Conservation (phyloP, 306 rosid species). For the Luffa aegyptiaca region DNA sequence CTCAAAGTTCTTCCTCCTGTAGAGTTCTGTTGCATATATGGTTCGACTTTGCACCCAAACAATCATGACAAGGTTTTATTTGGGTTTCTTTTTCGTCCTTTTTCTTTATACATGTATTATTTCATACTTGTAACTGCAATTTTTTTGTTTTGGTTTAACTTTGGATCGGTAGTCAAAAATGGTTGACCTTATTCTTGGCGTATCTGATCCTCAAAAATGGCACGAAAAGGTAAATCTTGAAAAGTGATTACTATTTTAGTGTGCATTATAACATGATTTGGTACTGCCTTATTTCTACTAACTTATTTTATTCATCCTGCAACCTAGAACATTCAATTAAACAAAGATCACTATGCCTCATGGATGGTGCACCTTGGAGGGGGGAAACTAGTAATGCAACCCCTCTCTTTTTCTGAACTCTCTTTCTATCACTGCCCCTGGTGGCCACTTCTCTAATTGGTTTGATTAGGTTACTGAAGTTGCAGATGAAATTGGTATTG, state of each 20-base stretch:
- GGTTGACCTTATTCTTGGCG: slow-evolving; percentile 43
- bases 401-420: not conserved
- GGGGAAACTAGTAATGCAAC: slow-evolving; percentile 60
- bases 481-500: slow-evolving; percentile 77
- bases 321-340: slow-evolving; percentile 63
- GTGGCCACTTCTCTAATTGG: slow-evolving; percentile 2
- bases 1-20: slow-evolving; percentile 38
- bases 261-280: slow-evolving; percentile 9
- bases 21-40: slow-evolving; percentile 44
- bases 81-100: not conserved
- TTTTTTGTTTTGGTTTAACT: not conserved
- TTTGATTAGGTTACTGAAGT: slow-evolving; percentile 50
- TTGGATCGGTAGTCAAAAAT: slow-evolving; percentile 25
- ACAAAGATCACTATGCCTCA: slow-evolving; percentile 80
- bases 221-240: slow-evolving; percentile 59
- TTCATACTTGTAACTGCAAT: not conserved
- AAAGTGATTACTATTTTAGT: not conserved
- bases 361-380: slow-evolving; percentile 80
- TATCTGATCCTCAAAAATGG: slow-evolving; percentile 63
- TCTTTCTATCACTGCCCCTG: not conserved
- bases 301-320: not conserved
- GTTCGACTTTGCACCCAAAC: slow-evolving; percentile 43
- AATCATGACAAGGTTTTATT: slow-evolving; percentile 29
- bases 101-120: not conserved
- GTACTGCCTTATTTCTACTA: not conserved